Evolutionary conservation across 331 rosid genomes (phyloP).

Genomic region (Stylosanthes scabra): DNA sequence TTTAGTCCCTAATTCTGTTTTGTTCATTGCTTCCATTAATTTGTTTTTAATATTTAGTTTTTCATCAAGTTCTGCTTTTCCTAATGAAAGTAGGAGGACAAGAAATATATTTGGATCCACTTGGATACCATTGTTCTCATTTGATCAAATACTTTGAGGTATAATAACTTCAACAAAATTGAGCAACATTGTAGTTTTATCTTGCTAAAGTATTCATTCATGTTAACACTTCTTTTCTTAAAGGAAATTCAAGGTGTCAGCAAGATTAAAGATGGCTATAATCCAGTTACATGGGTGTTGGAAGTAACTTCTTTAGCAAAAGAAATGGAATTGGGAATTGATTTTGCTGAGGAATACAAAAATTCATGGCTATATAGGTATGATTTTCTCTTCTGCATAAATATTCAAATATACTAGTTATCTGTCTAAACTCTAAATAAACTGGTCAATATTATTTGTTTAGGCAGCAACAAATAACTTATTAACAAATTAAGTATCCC

Average conservation of each 20-base stretch:
- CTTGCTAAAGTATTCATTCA: too few species aligned
- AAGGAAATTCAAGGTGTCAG: neutral
- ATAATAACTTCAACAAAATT: too few species aligned
- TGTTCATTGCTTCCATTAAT: too few species aligned
- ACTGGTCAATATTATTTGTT: neutral
- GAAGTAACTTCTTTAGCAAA: slow-evolving; percentile 52
- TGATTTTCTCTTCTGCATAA: neutral
- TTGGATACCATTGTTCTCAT: too few species aligned
- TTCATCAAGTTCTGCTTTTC: neutral
- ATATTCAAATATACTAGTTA: too few species aligned
- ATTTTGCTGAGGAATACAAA: slow-evolving; percentile 53
- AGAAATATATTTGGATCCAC: too few species aligned
- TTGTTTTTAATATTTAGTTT: too few species aligned
- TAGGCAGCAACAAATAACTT: slow-evolving; percentile 68
- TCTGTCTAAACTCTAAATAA: neutral
- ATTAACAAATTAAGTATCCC: slow-evolving; percentile 60
- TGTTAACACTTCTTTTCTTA: too few species aligned
- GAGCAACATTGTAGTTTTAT: too few species aligned
- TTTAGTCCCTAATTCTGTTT: too few species aligned
- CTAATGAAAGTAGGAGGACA: slow-evolving; percentile 52
- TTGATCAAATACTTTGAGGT: too few species aligned
- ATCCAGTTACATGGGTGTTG: slow-evolving; percentile 68
- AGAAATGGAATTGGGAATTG: slow-evolving; percentile 47
- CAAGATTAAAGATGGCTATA: slow-evolving; percentile 50
- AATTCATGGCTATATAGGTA: slow-evolving; percentile 51